A percentile compares a stretch with the other conserved stretches of the same genome.
Evolutionary conservation across 2,329 filamentous ascomycete genomes (phyloP).

Genomic region (Hymenoscyphus scutula): DNA sequence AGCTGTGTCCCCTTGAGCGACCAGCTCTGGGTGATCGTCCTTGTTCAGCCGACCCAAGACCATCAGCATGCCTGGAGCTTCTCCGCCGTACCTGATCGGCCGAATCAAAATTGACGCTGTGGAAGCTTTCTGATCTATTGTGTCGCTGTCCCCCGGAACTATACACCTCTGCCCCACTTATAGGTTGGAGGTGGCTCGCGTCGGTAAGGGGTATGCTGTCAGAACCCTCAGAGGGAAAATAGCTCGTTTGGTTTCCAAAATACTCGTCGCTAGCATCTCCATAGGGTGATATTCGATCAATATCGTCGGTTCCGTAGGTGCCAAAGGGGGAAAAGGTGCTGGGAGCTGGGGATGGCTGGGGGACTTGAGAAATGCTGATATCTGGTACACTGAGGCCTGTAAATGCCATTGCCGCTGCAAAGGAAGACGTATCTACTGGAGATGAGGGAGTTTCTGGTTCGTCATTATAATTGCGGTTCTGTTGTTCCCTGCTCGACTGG

Average conservation of each 20-base stretch:
- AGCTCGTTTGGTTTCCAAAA: slow-evolving; percentile 25
- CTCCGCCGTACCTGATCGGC: slow-evolving; percentile 39
- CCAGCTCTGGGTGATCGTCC: slow-evolving; percentile 41
- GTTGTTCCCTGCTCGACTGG: slow-evolving; percentile 5
- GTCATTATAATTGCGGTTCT: slow-evolving; percentile 16
- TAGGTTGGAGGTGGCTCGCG: slow-evolving; percentile 52
- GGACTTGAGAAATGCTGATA: slow-evolving; percentile 33
- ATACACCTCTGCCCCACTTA: slow-evolving; percentile 44
- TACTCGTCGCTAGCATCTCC: slow-evolving; percentile 25
- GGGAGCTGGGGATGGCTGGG: slow-evolving; percentile 25
- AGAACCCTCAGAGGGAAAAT: slow-evolving; percentile 45
- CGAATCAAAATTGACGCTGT: slow-evolving; percentile 51
- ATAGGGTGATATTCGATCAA: slow-evolving; percentile 30
- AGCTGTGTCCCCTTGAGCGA: slow-evolving; percentile 51
- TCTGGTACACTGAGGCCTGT: slow-evolving; percentile 36
- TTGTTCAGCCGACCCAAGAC: slow-evolving; percentile 59
- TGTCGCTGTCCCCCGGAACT: slow-evolving; percentile 43
- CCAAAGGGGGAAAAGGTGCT: slow-evolving; percentile 26
- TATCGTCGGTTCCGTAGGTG: slow-evolving; percentile 29
- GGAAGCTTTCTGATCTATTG: slow-evolving; percentile 48
- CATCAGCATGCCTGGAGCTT: slow-evolving; percentile 56
- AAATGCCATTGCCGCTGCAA: slow-evolving; percentile 37
- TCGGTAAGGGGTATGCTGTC: slow-evolving; percentile 61
- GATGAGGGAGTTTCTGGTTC: slow-evolving; percentile 30
- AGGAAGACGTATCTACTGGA: slow-evolving; percentile 33